Percentiles rank a stretch among this genome's conserved stretches.
Evolutionary conservation across 768 basidiomycete species (phyloP).

Genomic region (Termitomyces sp.): DNA sequence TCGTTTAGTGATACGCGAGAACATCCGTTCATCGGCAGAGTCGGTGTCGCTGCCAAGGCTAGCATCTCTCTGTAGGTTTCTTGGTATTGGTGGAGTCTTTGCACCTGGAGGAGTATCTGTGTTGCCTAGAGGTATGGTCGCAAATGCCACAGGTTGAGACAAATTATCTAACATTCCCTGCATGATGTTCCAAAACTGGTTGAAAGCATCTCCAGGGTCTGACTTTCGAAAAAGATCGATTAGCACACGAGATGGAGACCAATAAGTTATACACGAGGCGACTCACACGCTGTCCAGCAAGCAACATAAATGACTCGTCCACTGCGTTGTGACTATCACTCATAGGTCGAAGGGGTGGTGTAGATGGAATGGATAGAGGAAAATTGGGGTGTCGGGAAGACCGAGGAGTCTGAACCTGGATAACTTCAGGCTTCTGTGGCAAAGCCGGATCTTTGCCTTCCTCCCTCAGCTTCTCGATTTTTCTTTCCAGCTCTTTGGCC

Average conservation of each 20-base stretch:
- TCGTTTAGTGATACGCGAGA: constrained; percentile 51
- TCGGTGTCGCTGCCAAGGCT: constrained; percentile 67
- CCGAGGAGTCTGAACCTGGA: constrained; percentile 22
- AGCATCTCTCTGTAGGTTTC: constrained; percentile 39
- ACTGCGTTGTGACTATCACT: constrained; percentile 60
- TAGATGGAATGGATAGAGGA: constrained; percentile 42
- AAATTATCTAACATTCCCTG: constrained; percentile 84
- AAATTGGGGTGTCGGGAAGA: constrained; percentile 26
- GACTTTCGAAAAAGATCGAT: constrained; percentile 37
- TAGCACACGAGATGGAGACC: constrained; percentile 8
- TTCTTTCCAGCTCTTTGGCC: constrained; percentile 67
- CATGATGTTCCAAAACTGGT: constrained; percentile 86
- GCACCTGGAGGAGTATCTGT: constrained; percentile 26
- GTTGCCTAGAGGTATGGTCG: constrained; percentile 68
- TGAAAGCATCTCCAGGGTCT: constrained; percentile 84
- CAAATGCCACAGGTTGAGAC: constrained; percentile 82
- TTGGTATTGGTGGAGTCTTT: constrained; percentile 24
- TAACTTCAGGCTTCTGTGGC: constrained; percentile 55
- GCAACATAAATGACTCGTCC: constrained; percentile 87
- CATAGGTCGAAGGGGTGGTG: constrained; percentile 43
- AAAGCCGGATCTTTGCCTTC: constrained; percentile 76
- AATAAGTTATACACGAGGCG: background rate
- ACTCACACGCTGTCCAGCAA: constrained; percentile 71
- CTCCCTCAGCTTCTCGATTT: constrained; percentile 65
- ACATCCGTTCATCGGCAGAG: constrained; percentile 53